Conservation (phyloP, 225 moss, liverwort and hornwort genomes). For the Ulota crispa region DNA sequence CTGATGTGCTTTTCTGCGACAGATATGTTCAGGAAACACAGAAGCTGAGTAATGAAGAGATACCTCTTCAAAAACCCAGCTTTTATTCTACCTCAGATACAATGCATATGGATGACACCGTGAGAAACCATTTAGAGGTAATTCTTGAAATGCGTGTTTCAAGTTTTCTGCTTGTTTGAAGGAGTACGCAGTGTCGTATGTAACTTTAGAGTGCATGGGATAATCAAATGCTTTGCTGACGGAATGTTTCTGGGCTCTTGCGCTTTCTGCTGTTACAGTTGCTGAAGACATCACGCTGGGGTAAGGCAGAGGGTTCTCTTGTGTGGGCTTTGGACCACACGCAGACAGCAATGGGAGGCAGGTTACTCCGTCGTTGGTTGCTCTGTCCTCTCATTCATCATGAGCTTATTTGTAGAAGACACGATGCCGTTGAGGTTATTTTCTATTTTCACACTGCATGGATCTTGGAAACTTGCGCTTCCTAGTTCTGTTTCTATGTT, state of each 20-base stretch:
- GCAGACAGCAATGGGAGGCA: constrained; percentile 70
- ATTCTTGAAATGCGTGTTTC: background rate
- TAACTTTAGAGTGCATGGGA: constrained; percentile 12
- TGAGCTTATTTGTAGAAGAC: constrained; percentile 58
- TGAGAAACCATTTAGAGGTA: constrained; percentile 69
- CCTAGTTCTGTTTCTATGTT: background rate
- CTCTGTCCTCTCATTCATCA: constrained; percentile 57
- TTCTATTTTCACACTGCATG: constrained; percentile 14
- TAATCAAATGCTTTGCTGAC: constrained; percentile 20
- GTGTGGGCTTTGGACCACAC: constrained; percentile 72
- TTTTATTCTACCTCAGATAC: constrained; percentile 58
- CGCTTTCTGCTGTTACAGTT: constrained; percentile 40
- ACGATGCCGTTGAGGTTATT: constrained; percentile 66
- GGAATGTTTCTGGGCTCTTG: constrained; percentile 7
- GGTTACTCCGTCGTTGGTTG: constrained; percentile 74
- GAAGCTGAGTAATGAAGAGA: constrained; percentile 57
- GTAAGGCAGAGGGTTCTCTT: constrained; percentile 64
- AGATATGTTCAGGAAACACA: constrained; percentile 79
- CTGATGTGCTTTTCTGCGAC: constrained; percentile 28
- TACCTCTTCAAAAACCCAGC: constrained; percentile 61
- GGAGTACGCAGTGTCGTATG: background rate
- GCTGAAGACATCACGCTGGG: constrained; percentile 62
- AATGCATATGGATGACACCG: constrained; percentile 75
- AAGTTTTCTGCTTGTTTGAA: constrained; percentile 16
- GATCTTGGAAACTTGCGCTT: constrained; percentile 11